phyloP scores from a whole-genome alignment of 352 stramenopile genomes.

The Halophytophthora polymorphica region DNA sequence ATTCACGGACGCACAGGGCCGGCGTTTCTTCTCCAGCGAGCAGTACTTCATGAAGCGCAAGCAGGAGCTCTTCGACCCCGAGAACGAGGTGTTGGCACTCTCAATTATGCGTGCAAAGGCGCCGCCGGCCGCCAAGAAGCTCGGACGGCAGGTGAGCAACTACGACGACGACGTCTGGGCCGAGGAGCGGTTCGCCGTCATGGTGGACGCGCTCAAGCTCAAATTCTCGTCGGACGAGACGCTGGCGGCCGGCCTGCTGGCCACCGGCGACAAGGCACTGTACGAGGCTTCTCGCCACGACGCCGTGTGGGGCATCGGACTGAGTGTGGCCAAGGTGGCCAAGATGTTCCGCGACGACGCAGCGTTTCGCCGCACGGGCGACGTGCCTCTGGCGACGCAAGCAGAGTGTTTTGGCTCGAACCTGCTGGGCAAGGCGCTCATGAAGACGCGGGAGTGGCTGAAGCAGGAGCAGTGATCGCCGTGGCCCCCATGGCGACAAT shows the following conservation, averaged over 20 bases:
- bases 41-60: constrained; percentile 77
- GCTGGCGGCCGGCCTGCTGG: constrained; percentile 31
- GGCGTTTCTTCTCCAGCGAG: constrained; percentile 57
- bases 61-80: constrained; percentile 57
- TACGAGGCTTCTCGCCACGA: constrained; percentile 55
- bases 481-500: too few species aligned
- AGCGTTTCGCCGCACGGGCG: constrained; percentile 31
- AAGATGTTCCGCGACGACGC: constrained; percentile 35
- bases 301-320: constrained; percentile 61
- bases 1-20: constrained; percentile 33
- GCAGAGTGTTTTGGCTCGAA: constrained; percentile 45
- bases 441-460: constrained; percentile 47
- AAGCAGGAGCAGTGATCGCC: constrained; percentile 13
- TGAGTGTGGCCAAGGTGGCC: constrained; percentile 35
- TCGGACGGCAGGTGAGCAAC: constrained; percentile 49
- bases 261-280: constrained; percentile 39
- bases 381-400: constrained; percentile 32
- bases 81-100: constrained; percentile 36
- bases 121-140: constrained; percentile 40
- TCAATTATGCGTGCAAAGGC: constrained; percentile 47
- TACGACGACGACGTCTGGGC: constrained; percentile 52
- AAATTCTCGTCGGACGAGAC: constrained; percentile 45
- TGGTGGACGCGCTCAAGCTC: constrained; percentile 63
- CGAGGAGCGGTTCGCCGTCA: constrained; percentile 34
- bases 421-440: constrained; percentile 53